Evolutionary conservation across 2,329 filamentous ascomycete species (phyloP), one percentile per base, ranked within the genome.

Genomic region (Aspergillus carbonarius): DNA sequence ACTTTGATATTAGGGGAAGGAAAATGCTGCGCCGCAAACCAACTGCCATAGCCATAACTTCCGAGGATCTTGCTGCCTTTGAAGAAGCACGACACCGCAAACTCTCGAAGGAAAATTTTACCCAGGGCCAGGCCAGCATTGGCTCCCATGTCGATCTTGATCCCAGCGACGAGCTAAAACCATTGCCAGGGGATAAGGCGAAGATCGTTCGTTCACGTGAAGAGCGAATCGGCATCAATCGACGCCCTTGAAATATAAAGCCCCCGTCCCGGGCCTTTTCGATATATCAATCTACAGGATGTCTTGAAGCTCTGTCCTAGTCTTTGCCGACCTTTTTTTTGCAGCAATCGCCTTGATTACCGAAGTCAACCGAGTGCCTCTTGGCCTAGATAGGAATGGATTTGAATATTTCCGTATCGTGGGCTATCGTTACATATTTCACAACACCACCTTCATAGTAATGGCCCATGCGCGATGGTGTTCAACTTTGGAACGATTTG

Each of bases 21-120:
- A 10, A n/a, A 2, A 82, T 82, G 80, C 78, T 82, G 58, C 80
- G 80, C 61, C 78, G 80, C 60, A 80, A 80, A 62, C 80, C 80
- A 27, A 82, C 80, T 20, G 77, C 78, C n/a, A 78, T 82, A 46
- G 76, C 79, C 44, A 72, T 82, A 20, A 81, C 80, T 0, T 70
- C 75, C 4, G 80, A 81, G 69, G 80, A 82, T 61, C 68, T 82
- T 25, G 68, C 74, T 15, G 65, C 75, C n/a, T 80, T 81, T 58
- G 79, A 81, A 68, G 77, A 82, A 60, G 58, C 69, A 17, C 73
- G 72, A 52, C 62, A 72, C 13, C 73, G 70, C 60, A 72, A 70
- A 57, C 56, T 68, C 35, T 58, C 61, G 27, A 64, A 67, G 49
- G 61, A 74, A 62, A 71, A 68, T 34, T 69, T 68, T 57, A 63